Evolutionary conservation across 192 early-diverging fungal species (phyloP).

Genomic region (Chytriomyces sp.): DNA sequence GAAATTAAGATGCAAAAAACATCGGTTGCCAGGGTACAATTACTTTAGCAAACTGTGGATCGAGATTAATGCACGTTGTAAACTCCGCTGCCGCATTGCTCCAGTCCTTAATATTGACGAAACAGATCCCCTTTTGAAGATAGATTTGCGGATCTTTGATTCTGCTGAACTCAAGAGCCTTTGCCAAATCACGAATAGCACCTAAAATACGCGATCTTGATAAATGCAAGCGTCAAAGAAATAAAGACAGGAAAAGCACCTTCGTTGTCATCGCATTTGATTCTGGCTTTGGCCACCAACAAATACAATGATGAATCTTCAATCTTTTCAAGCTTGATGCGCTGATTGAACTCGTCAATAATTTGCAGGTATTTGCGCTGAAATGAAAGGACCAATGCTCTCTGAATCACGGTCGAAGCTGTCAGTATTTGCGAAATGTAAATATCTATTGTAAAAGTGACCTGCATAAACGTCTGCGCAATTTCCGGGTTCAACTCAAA

Average conservation of each 20-base stretch:
- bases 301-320: conserved; percentile 54
- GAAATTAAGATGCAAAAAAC: background rate
- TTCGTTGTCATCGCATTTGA: conserved; percentile 52
- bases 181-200: conserved; percentile 51
- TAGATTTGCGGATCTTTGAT: conserved; percentile 58
- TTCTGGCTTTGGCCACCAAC: conserved; percentile 58
- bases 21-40: background rate
- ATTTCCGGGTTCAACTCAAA: conserved; percentile 64
- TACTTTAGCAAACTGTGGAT: conserved; percentile 52
- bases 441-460: background rate
- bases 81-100: conserved; percentile 49
- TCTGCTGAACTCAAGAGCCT: conserved; percentile 47
- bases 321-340: conserved; percentile 43
- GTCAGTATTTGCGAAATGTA: background rate
- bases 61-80: conserved; percentile 47
- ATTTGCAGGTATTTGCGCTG: conserved; percentile 60
- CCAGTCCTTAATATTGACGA: conserved; percentile 54
- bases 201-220: conserved; percentile 29
- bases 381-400: conserved; percentile 59
- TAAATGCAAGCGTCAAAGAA: conserved; percentile 3
- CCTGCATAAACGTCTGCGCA: conserved; percentile 62
- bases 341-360: conserved; percentile 55
- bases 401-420: conserved; percentile 1
- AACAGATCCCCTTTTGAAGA: conserved; percentile 62
- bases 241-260: conserved; percentile 31